Base-by-base conservation (phyloP, 2,329 filamentous ascomycete genomes). In the Nothophoma quercina region DNA sequence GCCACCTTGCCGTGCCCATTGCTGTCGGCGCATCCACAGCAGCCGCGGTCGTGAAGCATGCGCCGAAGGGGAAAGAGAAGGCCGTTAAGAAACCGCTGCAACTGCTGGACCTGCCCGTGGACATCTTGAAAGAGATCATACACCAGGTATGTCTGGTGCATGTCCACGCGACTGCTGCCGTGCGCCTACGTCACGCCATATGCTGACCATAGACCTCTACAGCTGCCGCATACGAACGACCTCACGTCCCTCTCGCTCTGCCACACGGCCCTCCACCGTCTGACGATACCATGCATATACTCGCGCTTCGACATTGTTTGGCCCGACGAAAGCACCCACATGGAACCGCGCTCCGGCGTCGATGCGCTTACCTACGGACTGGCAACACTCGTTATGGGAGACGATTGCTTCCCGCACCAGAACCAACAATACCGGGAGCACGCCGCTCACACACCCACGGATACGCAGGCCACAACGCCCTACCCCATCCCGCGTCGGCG, bases 271-370 rank as follows among this genome's bases (percentile, higher is more conserved):
- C 82, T 96, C 10, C 89, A 95, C 75, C 81, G 82, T 34, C 82
- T 95, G 47, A 85, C 89, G 0, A 86, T 91, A 19, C 90, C 90
- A 15, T 85, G 88, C 64, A 91, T 95, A 60, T 95, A 95, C 76
- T 89, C 88, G 15, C 85, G 89, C 55, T 95, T 95, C 74, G 90
- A 95, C 68, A 95, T 95, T 59, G 88, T 93, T 33, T 95, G 91
- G 91, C 90, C 90, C 0, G 90, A 93, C 66, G 85, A 84, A 25
- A 82, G 83, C 58, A 79, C 83, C 7, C 81, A 85, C 7, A 79
- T 83, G 2, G 85, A 89, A 62, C 86, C 88, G 46, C 82, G 87
- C 34, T 86, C 86, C 32, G 88, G 88, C 51, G 90, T 95, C 23
- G 90, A 95, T 76, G 90, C 90, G 30, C 83, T 95, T 36, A 93